These are phyloP conservation scores for Margaritispora aquatica DNA, from an alignment of 495 filamentous ascomycete species.

Conservation along the genomic window DNA sequence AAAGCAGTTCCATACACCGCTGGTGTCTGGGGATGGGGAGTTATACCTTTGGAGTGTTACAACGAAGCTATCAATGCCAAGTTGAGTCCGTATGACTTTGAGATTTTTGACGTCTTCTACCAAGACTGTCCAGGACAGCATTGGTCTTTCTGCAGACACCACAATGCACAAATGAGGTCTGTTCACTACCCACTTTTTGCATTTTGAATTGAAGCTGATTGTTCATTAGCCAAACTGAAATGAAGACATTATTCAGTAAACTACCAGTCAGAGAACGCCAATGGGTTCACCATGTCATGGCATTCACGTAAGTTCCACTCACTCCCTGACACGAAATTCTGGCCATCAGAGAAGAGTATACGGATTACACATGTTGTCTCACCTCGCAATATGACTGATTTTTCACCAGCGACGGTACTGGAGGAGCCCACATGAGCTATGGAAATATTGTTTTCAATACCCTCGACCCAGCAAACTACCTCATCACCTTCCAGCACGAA, in stretches of 20 bases:
- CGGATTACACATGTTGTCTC: neutral
- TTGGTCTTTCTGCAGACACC: neutral
- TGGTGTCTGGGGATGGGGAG: neutral
- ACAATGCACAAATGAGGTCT: neutral
- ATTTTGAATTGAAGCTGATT: neutral
- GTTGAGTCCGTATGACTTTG: neutral
- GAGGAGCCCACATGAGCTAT: neutral
- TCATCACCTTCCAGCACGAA: neutral
- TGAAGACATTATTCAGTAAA: neutral
- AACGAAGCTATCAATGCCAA: neutral
- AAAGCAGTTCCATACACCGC: neutral
- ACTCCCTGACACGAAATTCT: neutral
- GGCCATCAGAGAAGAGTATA: neutral
- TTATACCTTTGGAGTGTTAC: neutral
- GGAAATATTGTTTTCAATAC: neutral
- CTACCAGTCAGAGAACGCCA: neutral
- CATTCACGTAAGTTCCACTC: neutral
- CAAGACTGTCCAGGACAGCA: neutral
- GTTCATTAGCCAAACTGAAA: neutral
- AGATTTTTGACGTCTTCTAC: neutral
- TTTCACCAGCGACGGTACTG: neutral
- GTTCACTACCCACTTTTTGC: neutral
- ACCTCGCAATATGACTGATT: neutral
- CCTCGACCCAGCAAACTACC: neutral
- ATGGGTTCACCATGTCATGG: neutral